phyloP scores from a whole-genome alignment of 2,329 filamentous ascomycete species.

The Chrysosporium queenslandicum region DNA sequence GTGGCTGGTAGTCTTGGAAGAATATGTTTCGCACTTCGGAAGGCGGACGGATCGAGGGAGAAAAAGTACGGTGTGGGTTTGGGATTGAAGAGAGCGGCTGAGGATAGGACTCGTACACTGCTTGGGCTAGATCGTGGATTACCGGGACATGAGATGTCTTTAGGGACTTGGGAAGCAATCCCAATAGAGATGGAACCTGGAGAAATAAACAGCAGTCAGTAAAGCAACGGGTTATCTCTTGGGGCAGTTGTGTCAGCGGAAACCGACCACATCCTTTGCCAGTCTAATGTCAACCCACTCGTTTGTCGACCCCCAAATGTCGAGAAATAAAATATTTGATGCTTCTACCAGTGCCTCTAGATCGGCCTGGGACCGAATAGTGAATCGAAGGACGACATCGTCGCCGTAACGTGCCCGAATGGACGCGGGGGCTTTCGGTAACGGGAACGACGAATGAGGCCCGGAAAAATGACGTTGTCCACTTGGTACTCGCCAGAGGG shows the following conservation, averaged over 20 bases:
- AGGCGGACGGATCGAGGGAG: conserved; percentile 26
- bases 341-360: conserved; percentile 63
- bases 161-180: conserved; percentile 64
- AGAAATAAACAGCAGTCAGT: conserved; percentile 6
- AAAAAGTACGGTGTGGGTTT: conserved; percentile 22
- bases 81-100: conserved; percentile 27
- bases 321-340: conserved; percentile 64
- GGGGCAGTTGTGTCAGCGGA: neutral
- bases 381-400: conserved; percentile 85
- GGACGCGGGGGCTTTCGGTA: conserved; percentile 28
- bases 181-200: conserved; percentile 61
- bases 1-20: conserved; percentile 84
- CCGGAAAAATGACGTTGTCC: conserved; percentile 19
- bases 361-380: conserved; percentile 56
- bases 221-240: neutral
- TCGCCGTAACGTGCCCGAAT: conserved; percentile 53
- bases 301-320: conserved; percentile 78
- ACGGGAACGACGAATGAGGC: conserved; percentile 15
- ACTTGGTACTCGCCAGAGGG: conserved; percentile 34
- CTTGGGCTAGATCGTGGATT: conserved; percentile 68
- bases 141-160: conserved; percentile 61
- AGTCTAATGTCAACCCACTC: conserved; percentile 79
- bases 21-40: conserved; percentile 55
- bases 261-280: conserved; percentile 58
- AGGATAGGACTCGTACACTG: conserved; percentile 67